Evolutionary conservation across 148 eudicot genomes (phyloP), one percentile per base, ranked within the genome.

Genomic region (Chenopodium quinoa): DNA sequence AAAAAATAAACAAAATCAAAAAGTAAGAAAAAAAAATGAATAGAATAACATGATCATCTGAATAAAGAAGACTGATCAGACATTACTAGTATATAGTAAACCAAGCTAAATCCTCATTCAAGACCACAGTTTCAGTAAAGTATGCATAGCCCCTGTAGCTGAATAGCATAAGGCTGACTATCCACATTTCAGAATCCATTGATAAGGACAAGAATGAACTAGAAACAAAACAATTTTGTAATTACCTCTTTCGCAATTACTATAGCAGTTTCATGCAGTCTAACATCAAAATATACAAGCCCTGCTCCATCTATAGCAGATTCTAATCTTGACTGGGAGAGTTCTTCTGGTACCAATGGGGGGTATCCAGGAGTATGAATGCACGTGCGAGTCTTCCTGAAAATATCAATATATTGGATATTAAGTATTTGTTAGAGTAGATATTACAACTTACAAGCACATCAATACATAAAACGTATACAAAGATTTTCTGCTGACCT

Each of bases 381-480:
- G 84, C 99, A 96, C 77, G 99, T 96, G 58, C 98, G 91, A 81
- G 99, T 92, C 85, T 90, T 92, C 92, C 99, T 96, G 94, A 80
- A 71, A 86, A 46, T 31, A 78, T 27, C 60, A 76, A 68, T 81
- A 74, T 66, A 72, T 73, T 14, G 58, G 62, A 67, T 75, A 23
- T 71, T n/a, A 17, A 13, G 54, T 50, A 31, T 46, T 56, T 56
- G 22, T 16, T 3, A 56, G 22, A 13, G 60, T 56, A 44, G 0
- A 64, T 58, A n/a, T 76, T 67, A 50, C 78, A 32, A 71, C 14
- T 76, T 67, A 50, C 78, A 32, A 71, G 11, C 23, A 82, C 17
- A 3, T 7, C 9, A 40, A 19, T 13, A 47, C 8, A 56, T 37
- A 60, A 29, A 10, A 60, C 19, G 2, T 71, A 58, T 19, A 27